Base-by-base conservation (phyloP, 345 rosid genomes). In the Populus tremula region DNA sequence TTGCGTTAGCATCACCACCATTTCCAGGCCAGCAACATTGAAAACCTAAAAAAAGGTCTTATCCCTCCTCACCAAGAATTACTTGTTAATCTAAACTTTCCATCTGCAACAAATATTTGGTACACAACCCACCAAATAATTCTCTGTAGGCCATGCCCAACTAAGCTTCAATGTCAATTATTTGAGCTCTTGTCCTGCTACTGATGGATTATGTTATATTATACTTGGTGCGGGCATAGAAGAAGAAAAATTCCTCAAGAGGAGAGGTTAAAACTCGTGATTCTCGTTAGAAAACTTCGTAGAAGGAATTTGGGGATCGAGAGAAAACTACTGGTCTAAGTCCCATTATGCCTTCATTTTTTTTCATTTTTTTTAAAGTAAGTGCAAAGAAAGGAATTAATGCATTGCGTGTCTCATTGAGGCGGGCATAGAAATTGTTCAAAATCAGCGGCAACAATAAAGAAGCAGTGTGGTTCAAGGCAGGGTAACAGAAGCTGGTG, bases 1-100 rank as follows among this genome's bases (percentile, higher is more conserved):
- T 61, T 67, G 81, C 16, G 79, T 73, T 71, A 61, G 67, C 81
- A 70, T 54, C 77, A 73, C n/a, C 43, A 5, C 80, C 76, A 39
- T 41, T 39, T 10, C 56, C 13, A 14, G 21, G n/a, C 59, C 31
- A 41, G n/a, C 29, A 45, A 29, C 63, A 36, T 25, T 36, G 47
- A 56, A 59, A 61, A 38, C 64, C 45, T 31, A 72, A 4, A 69
- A 33, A 43, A 41, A 23, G 18, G 21, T 27, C 62, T 9, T n/a
- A 8, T 56, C 62, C 62, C 62, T 56, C 25, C 25, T 21, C n/a
- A 3, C 7, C 63, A 21, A 56, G 56, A 16, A 50, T 16, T 50
- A 5, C n/a, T n/a, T n/a, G 27, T 56, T 56, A 56, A 53, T 56
- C 63, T 21, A n/a, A 21, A 56, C 9, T n/a, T 20, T 21, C 62